Conservation (phyloP, 2,329 filamentous ascomycete genomes). For the Ophiostoma montium region DNA sequence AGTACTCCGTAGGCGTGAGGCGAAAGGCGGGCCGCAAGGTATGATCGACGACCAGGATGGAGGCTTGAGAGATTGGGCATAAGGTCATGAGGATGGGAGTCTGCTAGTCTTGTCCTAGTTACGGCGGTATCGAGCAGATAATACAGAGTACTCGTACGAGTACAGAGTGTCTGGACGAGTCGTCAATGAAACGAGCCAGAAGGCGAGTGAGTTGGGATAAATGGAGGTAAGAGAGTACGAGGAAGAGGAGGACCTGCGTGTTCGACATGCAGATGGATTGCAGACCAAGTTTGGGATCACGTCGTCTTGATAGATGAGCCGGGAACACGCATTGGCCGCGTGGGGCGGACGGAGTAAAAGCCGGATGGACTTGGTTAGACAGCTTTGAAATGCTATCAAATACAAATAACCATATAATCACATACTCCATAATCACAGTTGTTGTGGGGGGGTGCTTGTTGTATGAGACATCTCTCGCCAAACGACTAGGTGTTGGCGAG, state of each 20-base stretch:
- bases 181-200: too few relatives aligned
- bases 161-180: too few relatives aligned
- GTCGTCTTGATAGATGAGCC: background rate
- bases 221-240: too few relatives aligned
- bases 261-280: too few relatives aligned
- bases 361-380: background rate
- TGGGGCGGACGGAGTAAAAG: background rate
- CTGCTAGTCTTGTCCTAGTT: constrained; percentile 1
- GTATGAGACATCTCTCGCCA: too few relatives aligned
- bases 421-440: background rate
- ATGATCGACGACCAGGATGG: constrained; percentile 7
- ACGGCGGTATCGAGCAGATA: background rate
- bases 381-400: too few relatives aligned
- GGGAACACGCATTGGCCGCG: background rate
- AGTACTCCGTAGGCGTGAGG: background rate
- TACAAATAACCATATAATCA: background rate
- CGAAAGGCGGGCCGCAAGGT: constrained; percentile 5
- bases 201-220: too few relatives aligned
- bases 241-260: too few relatives aligned
- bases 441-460: too few relatives aligned
- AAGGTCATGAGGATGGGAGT: background rate
- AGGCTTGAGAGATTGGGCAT: constrained; percentile 3
- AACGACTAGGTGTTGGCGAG: too few relatives aligned
- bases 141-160: background rate
- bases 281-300: too few relatives aligned